These are phyloP conservation scores for Colletotrichum agaves DNA, from an alignment of 2,329 filamentous ascomycete species.

Conservation along the genomic window DNA sequence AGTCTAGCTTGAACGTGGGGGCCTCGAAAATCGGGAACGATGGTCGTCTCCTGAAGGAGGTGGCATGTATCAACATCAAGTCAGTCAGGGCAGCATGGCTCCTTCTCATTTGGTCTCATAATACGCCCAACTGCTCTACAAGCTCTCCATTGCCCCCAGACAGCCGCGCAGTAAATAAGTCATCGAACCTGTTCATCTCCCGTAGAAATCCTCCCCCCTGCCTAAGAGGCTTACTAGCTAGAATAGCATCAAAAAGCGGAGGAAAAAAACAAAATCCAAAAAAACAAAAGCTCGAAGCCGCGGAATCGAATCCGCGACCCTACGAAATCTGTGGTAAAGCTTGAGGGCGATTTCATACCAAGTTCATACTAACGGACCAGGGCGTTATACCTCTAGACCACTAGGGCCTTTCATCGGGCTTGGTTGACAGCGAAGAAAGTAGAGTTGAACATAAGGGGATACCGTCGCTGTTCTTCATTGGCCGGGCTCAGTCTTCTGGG, in stretches of 20 bases:
- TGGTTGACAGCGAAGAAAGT: background rate
- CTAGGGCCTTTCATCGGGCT: constrained; percentile 8
- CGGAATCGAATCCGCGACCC: background rate
- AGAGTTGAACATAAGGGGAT: background rate
- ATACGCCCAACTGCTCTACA: no score
- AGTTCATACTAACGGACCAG: constrained; percentile 16
- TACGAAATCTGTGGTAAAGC: constrained; percentile 1
- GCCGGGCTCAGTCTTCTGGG: background rate
- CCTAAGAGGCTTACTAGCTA: background rate
- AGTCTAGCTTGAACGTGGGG: background rate
- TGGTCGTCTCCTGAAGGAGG: background rate
- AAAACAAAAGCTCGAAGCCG: constrained; percentile 8
- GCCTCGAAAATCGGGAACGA: background rate
- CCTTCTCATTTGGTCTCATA: background rate
- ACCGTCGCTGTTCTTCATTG: background rate
- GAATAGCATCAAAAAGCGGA: background rate
- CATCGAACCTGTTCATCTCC: no score
- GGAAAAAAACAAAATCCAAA: no score
- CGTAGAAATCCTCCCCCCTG: no score
- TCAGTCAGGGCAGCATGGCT: background rate
- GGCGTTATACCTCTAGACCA: constrained; percentile 18
- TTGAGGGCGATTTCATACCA: constrained; percentile 12
- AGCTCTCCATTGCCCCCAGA: no score
- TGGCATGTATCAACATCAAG: constrained; percentile 1
- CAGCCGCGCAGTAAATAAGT: no score